Conservation (phyloP, 305 asterid species). For the Petunia hybrid region DNA sequence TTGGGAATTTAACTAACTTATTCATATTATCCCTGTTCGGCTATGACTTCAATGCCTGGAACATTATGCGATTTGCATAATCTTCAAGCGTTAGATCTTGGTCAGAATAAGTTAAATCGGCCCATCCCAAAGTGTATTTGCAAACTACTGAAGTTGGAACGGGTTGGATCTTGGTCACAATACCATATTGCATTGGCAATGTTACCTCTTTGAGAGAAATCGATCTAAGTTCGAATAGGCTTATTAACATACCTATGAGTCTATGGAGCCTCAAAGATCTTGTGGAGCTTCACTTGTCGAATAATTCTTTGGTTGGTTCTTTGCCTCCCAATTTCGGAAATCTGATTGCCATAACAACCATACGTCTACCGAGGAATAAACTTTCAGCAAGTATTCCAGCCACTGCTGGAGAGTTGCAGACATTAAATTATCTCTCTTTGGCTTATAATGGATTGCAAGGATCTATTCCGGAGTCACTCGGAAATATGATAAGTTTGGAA, state of each 20-base stretch:
- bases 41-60: constrained; percentile 12
- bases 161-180: neutral
- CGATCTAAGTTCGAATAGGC: neutral
- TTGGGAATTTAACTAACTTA: constrained; percentile 31
- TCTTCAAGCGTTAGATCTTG: constrained; percentile 15
- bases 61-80: neutral
- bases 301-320: constrained; percentile 4
- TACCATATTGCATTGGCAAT: neutral
- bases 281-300: neutral
- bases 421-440: neutral
- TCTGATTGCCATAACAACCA: neutral
- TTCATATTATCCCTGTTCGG: neutral
- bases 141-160: neutral
- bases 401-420: neutral
- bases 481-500: neutral
- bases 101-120: neutral
- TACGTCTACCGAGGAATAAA: neutral
- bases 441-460: neutral
- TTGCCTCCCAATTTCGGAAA: neutral
- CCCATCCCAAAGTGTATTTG: neutral
- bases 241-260: neutral
- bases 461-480: neutral
- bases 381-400: neutral
- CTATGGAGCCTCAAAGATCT: constrained; percentile 16
- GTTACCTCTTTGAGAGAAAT: neutral